Evolutionary conservation across 2,329 filamentous ascomycete genomes (phyloP), one percentile per base, ranked within the genome.

Genomic region (Gnomoniopsis smithogilvyi): DNA sequence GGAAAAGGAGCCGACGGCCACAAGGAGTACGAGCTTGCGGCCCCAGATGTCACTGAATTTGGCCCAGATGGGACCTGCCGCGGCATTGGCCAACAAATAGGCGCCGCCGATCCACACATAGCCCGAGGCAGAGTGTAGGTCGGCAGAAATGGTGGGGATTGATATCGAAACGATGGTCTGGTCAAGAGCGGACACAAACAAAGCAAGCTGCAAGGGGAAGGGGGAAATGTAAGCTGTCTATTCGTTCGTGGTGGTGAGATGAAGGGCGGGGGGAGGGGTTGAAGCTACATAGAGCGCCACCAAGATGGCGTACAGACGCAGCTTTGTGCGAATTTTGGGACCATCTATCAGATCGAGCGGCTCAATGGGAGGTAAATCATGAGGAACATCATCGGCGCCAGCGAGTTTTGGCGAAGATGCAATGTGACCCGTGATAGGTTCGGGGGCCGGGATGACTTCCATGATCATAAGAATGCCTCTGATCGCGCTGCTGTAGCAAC

Each of bases 41-140:
- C 75, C 75, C 72, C 73, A 78, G 33, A 77, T 76, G 59, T 78
- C 75, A 19, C 69, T 71, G 54, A 74, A 65, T 51, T 73, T 75
- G 1, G 81, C 83, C 85, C 85, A 88, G 56, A 86, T 80, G 1
- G 85, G 84, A 0, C 77, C 78, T 0, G 76, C 75, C 0, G 84
- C 82, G 0, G 84, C 82, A 64, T 82, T 83, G 12, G 83, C 84
- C 6, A 89, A 79, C 0, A 88, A 70, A 66, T 86, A 89, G 1
- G 86, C 83, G 19, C 80, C 82, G 1, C 85, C 86, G 54, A 89
- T 84, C 87, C 86, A 89, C 17, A 81, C 80, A 68, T 88, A 89
- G 11, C 83, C 83, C 7, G 79, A 73, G 3, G 65, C 63, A 6
- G 82, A 85, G 46, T 79, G 69, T 6, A 87, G 72, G 22, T 82